Conservation (phyloP, 2,329 filamentous ascomycete genomes). For the Sporothrix pallida region DNA sequence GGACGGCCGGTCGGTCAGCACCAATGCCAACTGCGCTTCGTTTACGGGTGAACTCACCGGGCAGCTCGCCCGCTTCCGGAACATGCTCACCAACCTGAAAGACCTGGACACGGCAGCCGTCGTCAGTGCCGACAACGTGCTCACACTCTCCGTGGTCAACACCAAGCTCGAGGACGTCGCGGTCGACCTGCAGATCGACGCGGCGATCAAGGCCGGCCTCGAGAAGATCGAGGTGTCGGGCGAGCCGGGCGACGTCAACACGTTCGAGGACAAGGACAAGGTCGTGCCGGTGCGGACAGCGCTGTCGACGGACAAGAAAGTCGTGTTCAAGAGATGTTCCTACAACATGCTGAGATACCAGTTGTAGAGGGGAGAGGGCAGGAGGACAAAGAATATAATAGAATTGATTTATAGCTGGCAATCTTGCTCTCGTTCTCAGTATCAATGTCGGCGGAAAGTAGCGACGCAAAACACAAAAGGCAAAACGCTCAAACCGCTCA, state of each 20-base stretch:
- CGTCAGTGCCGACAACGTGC: constrained; percentile 12
- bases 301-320: constrained; percentile 16
- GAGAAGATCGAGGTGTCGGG: constrained; percentile 24
- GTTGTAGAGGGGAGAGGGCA: background rate
- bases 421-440: too few species aligned
- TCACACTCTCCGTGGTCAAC: constrained; percentile 18
- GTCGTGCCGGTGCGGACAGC: constrained; percentile 8
- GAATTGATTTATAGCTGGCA: too few species aligned
- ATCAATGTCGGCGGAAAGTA: too few species aligned
- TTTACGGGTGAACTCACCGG: background rate
- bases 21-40: constrained; percentile 1
- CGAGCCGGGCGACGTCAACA: constrained; percentile 20
- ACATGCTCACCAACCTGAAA: constrained; percentile 19
- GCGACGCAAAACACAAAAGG: too few species aligned
- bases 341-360: constrained; percentile 28
- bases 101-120: constrained; percentile 23
- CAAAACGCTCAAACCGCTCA: too few species aligned
- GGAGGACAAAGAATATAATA: too few species aligned
- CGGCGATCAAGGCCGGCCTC: background rate
- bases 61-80: constrained; percentile 7
- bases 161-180: constrained; percentile 24
- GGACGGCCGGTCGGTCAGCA: constrained; percentile 49
- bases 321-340: constrained; percentile 23
- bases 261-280: constrained; percentile 28
- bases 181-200: constrained; percentile 19